Conservation (phyloP, 75 land plant genomes). For the Larix kaempferi region DNA sequence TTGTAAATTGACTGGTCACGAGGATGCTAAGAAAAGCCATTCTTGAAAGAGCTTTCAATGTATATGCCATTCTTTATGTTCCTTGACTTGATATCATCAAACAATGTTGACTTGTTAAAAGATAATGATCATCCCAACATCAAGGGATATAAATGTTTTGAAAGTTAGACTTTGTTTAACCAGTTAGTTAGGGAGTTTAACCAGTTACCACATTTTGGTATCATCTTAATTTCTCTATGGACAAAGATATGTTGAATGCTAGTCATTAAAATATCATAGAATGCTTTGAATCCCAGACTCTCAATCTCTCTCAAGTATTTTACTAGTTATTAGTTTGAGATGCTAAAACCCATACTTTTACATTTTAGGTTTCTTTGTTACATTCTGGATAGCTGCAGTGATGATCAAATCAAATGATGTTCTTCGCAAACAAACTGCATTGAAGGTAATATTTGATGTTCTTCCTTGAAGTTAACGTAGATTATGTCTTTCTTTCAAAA, state of each 20-base stretch:
- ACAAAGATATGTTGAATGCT: not conserved
- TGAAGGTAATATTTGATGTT: conserved; percentile 54
- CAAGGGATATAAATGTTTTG: too few species aligned
- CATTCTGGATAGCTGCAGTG: conserved; percentile 81
- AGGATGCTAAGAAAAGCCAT: too few species aligned
- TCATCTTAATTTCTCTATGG: not conserved
- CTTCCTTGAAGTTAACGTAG: not conserved
- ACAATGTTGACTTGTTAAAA: too few species aligned
- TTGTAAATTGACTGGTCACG: too few species aligned
- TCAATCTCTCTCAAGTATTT: not conserved
- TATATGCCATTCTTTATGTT: too few species aligned
- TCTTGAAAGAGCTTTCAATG: too few species aligned
- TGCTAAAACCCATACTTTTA: not conserved
- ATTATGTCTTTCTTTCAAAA: not conserved
- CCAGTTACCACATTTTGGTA: not conserved
- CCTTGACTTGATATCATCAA: too few species aligned
- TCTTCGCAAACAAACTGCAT: conserved; percentile 89
- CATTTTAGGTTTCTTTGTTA: conserved; percentile 80
- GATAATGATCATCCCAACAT: too few species aligned
- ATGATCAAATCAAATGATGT: conserved; percentile 95
- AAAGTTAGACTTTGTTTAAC: too few species aligned
- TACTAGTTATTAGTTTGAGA: not conserved
- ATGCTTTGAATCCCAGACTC: not conserved
- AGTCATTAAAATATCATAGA: not conserved
- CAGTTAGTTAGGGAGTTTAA: not conserved